phyloP scores from a whole-genome alignment of 2,329 filamentous ascomycete genomes.

The Hypomyces rosellus region DNA sequence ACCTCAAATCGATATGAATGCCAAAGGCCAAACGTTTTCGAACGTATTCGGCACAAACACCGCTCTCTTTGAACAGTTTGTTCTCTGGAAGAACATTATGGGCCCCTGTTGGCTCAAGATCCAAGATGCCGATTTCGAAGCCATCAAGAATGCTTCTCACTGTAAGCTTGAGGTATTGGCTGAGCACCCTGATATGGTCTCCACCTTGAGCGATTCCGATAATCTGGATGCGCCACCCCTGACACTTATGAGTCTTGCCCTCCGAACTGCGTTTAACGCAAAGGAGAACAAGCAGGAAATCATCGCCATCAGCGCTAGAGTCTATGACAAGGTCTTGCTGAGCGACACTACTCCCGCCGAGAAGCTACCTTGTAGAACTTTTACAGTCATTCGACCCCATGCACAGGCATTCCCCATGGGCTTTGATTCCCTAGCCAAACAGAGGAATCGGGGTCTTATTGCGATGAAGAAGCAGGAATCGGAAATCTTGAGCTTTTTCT shows the following conservation, averaged over 20 bases:
- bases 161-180: conserved; percentile 91
- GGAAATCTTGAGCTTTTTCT: conserved; percentile 79
- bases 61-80: conserved; percentile 93
- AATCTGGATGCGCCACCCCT: conserved; percentile 77
- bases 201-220: conserved; percentile 67
- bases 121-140: conserved; percentile 72
- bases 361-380: conserved; percentile 80
- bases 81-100: conserved; percentile 98
- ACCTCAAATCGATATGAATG: conserved; percentile 61
- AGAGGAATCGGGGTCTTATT: conserved; percentile 69
- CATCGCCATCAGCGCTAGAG: conserved; percentile 79
- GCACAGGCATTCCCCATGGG: conserved; percentile 73
- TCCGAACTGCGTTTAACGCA: conserved; percentile 81
- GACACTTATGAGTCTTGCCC: conserved; percentile 90
- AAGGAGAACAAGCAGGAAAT: conserved; percentile 97
- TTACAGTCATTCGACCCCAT: conserved; percentile 82
- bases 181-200: conserved; percentile 69
- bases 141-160: conserved; percentile 88
- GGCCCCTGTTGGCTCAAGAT: conserved; percentile 97
- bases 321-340: conserved; percentile 86
- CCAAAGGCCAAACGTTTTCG: conserved; percentile 82
- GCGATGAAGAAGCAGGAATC: conserved; percentile 78
- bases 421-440: conserved; percentile 69
- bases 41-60: conserved; percentile 93
- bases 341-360: conserved; percentile 84